Percentiles rank a stretch among this genome's conserved stretches.
Conservation (phyloP, 1,284 basidiomycete genomes). For the Leccinum fuscescens region DNA sequence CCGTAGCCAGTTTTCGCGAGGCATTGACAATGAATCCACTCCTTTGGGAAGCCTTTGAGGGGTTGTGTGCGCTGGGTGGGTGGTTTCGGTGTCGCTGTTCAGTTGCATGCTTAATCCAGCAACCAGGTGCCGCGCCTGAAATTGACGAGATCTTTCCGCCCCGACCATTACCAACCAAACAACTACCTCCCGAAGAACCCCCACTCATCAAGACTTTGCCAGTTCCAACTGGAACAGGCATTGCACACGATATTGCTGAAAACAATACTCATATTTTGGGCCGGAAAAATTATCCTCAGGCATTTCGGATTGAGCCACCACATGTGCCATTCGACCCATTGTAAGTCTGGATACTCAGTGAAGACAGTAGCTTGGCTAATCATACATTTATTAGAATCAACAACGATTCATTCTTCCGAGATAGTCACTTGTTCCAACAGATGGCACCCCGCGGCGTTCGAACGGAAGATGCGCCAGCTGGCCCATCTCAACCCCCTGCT, state of each 20-base stretch:
- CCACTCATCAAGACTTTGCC: constrained; percentile 39
- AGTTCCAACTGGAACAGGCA: constrained; percentile 52
- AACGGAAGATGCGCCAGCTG: constrained; percentile 35
- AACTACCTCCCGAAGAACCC: constrained; percentile 48
- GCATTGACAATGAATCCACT: constrained; percentile 77
- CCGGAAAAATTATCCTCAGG: constrained; percentile 51
- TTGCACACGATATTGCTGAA: constrained; percentile 64
- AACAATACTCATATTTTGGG: constrained; percentile 52
- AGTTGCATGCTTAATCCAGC: constrained; percentile 17
- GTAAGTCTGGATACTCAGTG: constrained; percentile 40
- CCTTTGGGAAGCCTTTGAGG: constrained; percentile 93
- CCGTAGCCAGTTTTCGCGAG: constrained; percentile 67
- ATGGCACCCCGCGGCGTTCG: constrained; percentile 40
- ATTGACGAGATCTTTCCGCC: constrained; percentile 71
- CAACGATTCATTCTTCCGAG: constrained; percentile 60
- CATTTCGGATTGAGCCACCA: constrained; percentile 54
- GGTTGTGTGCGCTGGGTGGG: constrained; percentile 80
- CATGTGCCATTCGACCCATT: constrained; percentile 57
- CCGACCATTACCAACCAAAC: constrained; percentile 57
- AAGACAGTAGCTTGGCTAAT: constrained; percentile 6
- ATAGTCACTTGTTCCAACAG: constrained; percentile 57
- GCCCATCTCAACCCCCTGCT: constrained; percentile 45
- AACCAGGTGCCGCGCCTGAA: constrained; percentile 60
- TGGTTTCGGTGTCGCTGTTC: constrained; percentile 14
- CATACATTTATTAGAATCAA: constrained; percentile 42